phyloP scores from a whole-genome alignment of 495 filamentous ascomycete species.

The Geoglossum glabrum region DNA sequence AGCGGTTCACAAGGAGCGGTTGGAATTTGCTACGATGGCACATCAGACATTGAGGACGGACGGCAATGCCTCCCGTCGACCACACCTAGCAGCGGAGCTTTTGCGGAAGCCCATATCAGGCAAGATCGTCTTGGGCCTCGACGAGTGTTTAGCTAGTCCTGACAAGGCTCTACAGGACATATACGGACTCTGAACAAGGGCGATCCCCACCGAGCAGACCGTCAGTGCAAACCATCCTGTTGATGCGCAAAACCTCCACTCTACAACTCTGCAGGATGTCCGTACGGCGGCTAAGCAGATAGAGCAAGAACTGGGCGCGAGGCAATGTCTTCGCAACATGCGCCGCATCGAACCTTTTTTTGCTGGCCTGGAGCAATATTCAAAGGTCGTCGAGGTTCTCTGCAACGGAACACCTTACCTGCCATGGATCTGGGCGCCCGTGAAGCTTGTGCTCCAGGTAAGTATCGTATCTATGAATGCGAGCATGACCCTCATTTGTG shows the following conservation, averaged over 20 bases:
- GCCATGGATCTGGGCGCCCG: conserved; percentile 27
- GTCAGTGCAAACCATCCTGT: neutral
- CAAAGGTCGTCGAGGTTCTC: conserved; percentile 17
- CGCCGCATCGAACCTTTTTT: conserved; percentile 16
- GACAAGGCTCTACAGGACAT: too few species aligned
- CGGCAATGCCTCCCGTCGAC: neutral
- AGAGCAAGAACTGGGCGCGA: neutral
- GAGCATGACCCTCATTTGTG: neutral
- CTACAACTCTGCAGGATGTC: neutral
- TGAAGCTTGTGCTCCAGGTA: conserved; percentile 24
- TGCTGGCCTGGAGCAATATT: conserved; percentile 13
- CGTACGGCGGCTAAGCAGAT: neutral
- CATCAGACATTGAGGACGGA: neutral
- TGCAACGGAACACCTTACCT: conserved; percentile 24
- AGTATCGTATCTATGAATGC: neutral
- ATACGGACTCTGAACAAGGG: too few species aligned
- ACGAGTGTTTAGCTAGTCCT: too few species aligned
- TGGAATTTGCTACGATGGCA: neutral
- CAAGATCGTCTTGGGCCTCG: too few species aligned
- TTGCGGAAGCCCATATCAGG: neutral
- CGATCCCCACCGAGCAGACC: neutral
- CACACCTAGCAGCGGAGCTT: neutral
- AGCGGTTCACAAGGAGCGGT: neutral
- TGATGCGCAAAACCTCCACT: neutral
- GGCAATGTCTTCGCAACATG: conserved; percentile 12